A percentile compares a stretch with the other conserved stretches of the same genome.
phyloP scores from a whole-genome alignment of 2,329 filamentous ascomycete genomes.

The Pseudogymnoascus sp. region DNA sequence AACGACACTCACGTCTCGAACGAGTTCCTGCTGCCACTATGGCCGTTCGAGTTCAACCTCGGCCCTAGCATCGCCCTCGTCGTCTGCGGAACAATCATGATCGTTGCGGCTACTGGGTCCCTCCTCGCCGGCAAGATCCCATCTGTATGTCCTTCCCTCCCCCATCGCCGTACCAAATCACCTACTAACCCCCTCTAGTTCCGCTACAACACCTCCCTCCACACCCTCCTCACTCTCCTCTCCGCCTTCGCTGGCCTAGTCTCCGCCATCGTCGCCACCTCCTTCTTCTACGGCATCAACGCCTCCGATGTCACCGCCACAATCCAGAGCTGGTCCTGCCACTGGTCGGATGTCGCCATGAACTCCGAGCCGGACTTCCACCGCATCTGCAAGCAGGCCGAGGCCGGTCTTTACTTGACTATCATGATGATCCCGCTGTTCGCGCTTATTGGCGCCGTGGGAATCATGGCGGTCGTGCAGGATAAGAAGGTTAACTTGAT shows the following conservation, averaged over 20 bases:
- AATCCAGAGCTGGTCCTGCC: slow-evolving; percentile 57
- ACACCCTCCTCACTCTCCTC: slow-evolving; percentile 27
- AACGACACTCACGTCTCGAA: slow-evolving; percentile 45
- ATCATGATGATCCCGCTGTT: slow-evolving; percentile 54
- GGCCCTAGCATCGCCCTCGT: slow-evolving; percentile 52
- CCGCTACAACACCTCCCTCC: slow-evolving; percentile 29
- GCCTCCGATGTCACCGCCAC: slow-evolving; percentile 47
- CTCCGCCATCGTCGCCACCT: slow-evolving; percentile 46
- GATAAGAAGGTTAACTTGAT: slow-evolving; percentile 35
- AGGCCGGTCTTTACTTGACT: slow-evolving; percentile 47
- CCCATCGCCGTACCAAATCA: slow-evolving; percentile 9
- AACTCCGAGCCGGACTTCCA: slow-evolving; percentile 46
- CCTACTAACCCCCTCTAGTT: slow-evolving; percentile 30
- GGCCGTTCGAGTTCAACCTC: slow-evolving; percentile 52
- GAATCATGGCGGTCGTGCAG: slow-evolving; percentile 38
- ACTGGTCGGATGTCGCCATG: slow-evolving; percentile 52
- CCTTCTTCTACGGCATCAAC: slow-evolving; percentile 53
- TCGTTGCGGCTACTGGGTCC: slow-evolving; percentile 43
- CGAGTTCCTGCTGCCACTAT: slow-evolving; percentile 48
- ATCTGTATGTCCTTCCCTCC: slow-evolving; percentile 38
- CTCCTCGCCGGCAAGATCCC: slow-evolving; percentile 44
- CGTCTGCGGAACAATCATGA: slow-evolving; percentile 44
- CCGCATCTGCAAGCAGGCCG: slow-evolving; percentile 51
- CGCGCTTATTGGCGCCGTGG: slow-evolving; percentile 38
- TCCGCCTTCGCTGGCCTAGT: slow-evolving; percentile 40